phyloP scores from a whole-genome alignment of 495 filamentous ascomycete species.

The Aspergillus incahuasiensis region DNA sequence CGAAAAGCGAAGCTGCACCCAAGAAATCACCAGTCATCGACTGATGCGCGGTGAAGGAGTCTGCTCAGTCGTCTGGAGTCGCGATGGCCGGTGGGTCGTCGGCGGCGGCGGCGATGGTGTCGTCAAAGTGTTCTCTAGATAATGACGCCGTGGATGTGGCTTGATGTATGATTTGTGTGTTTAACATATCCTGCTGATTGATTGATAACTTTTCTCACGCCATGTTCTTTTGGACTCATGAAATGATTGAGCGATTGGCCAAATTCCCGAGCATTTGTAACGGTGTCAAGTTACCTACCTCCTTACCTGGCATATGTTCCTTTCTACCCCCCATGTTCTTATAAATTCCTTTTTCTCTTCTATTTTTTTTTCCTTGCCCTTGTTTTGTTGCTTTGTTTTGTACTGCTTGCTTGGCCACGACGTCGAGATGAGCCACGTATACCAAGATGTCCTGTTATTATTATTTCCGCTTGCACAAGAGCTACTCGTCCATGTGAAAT shows the following conservation, averaged over 20 bases:
- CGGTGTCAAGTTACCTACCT: slow-evolving; percentile 30
- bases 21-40: slow-evolving; percentile 87
- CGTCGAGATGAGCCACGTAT: neutral
- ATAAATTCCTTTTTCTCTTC: slow-evolving; percentile 22
- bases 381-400: no score
- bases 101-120: slow-evolving; percentile 94
- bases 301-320: slow-evolving; percentile 34
- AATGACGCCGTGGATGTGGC: slow-evolving; percentile 31
- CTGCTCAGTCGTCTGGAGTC: slow-evolving; percentile 87
- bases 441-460: slow-evolving; percentile 10
- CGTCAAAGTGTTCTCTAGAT: slow-evolving; percentile 88
- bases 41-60: slow-evolving; percentile 94
- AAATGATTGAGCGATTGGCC: slow-evolving; percentile 43
- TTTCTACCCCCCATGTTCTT: slow-evolving; percentile 32
- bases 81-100: slow-evolving; percentile 90
- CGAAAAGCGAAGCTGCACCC: slow-evolving; percentile 87
- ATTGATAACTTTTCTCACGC: slow-evolving; percentile 21
- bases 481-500: slow-evolving; percentile 6
- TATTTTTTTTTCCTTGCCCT: slow-evolving; percentile 27
- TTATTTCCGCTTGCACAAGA: neutral
- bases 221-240: slow-evolving; percentile 36
- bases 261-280: slow-evolving; percentile 43
- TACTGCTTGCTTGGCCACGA: neutral
- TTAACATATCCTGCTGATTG: slow-evolving; percentile 18
- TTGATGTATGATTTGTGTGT: slow-evolving; percentile 34